Evolutionary conservation across 139 green algal genomes (phyloP).

Genomic region (Coelastrella sp.): DNA sequence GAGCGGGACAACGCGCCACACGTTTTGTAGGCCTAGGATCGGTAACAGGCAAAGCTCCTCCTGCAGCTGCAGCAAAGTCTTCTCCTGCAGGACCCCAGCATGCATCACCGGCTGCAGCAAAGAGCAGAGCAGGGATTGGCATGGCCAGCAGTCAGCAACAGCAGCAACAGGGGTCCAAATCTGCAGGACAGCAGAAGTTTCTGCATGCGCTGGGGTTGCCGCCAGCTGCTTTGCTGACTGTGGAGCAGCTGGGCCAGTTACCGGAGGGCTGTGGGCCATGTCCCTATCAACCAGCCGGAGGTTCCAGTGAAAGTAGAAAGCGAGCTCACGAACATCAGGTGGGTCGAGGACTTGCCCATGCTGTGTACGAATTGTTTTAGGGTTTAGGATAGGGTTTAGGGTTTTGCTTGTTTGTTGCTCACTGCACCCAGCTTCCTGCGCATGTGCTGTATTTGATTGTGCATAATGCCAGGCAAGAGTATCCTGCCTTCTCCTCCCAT

Average conservation of each 20-base stretch:
- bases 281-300: slow-evolving; percentile 56
- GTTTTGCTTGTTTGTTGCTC: background rate
- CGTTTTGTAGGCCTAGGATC: slow-evolving; percentile 89
- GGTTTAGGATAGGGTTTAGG: background rate
- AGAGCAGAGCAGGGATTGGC: slow-evolving; percentile 15
- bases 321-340: background rate
- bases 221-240: slow-evolving; percentile 72
- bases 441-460: background rate
- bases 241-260: slow-evolving; percentile 59
- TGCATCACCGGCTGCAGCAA: background rate
- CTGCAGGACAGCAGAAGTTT: slow-evolving; percentile 76
- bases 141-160: background rate
- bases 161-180: slow-evolving; percentile 24
- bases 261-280: slow-evolving; percentile 70
- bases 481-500: background rate
- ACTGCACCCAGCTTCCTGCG: background rate
- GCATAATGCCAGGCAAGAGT: background rate
- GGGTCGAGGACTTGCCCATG: background rate
- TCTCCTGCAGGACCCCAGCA: too few species aligned
- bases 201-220: slow-evolving; percentile 87
- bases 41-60: slow-evolving; percentile 46
- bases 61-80: background rate
- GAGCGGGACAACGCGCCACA: slow-evolving; percentile 81
- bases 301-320: background rate
- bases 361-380: too few species aligned